Evolutionary conservation across 2,329 filamentous ascomycete genomes (phyloP).

Genomic region (Colletotrichum acutatum): DNA sequence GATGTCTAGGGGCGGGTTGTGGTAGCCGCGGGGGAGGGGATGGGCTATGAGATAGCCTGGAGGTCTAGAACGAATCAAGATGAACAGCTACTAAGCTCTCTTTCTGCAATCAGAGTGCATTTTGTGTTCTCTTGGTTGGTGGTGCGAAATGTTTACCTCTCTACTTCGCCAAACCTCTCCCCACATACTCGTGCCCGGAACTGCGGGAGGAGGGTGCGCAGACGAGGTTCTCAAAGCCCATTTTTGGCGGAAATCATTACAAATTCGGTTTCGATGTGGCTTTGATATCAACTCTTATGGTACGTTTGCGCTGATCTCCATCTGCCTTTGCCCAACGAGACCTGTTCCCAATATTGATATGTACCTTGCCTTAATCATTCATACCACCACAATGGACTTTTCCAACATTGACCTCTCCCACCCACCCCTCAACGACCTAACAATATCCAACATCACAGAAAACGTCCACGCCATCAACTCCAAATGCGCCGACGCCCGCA

Average conservation of each 20-base stretch:
- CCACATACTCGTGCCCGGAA: neutral
- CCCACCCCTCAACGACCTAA: neutral
- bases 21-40: neutral
- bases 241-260: neutral
- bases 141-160: neutral
- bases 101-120: neutral
- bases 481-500: neutral
- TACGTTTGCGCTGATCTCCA: no score
- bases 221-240: neutral
- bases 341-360: no score
- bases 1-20: neutral
- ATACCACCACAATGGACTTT: neutral
- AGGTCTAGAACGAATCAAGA: no score
- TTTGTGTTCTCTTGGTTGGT: no score
- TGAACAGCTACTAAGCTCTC: neutral
- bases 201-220: neutral
- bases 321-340: no score
- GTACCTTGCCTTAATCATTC: no score
- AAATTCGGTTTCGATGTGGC: neutral
- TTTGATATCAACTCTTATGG: neutral
- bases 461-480: neutral
- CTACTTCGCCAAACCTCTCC: neutral
- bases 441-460: neutral
- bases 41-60: neutral
- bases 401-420: neutral